A percentile compares a stretch with the other conserved stretches of the same genome.
These are phyloP conservation scores for Curvularia verruculosa DNA, from an alignment of 2,329 filamentous ascomycete species.

Conservation along the genomic window DNA sequence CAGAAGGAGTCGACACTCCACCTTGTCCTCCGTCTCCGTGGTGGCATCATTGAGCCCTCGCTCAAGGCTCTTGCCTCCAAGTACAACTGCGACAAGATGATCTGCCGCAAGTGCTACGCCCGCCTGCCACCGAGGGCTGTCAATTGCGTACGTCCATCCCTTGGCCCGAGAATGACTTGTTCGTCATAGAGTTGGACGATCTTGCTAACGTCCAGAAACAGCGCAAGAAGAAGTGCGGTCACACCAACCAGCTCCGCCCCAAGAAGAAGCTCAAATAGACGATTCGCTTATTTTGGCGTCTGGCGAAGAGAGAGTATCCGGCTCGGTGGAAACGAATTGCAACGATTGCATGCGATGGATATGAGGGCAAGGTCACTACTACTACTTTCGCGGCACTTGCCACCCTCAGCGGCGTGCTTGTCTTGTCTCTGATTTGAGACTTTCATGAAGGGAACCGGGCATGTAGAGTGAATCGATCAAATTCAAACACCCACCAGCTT, in stretches of 20 bases:
- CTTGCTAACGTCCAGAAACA: slow-evolving; percentile 29
- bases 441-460: slow-evolving; percentile 35
- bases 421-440: slow-evolving; percentile 34
- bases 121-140: slow-evolving; percentile 97
- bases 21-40: slow-evolving; percentile 97
- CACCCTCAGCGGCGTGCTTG: slow-evolving; percentile 33
- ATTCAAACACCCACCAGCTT: slow-evolving; percentile 26
- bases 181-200: background rate
- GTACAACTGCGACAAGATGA: slow-evolving; percentile 99
- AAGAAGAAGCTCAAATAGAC: slow-evolving; percentile 99
- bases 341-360: slow-evolving; percentile 42
- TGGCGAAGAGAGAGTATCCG: slow-evolving; percentile 36
- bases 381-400: slow-evolving; percentile 30
- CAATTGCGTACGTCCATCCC: slow-evolving; percentile 72
- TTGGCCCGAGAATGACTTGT: background rate
- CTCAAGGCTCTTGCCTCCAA: slow-evolving; percentile 98
- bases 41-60: slow-evolving; percentile 97
- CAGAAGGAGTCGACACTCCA: slow-evolving; percentile 99
- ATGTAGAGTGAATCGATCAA: slow-evolving; percentile 48
- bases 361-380: slow-evolving; percentile 35
- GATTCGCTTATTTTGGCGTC: slow-evolving; percentile 47
- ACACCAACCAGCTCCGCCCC: slow-evolving; percentile 99
- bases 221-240: slow-evolving; percentile 96
- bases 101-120: slow-evolving; percentile 99
- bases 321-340: slow-evolving; percentile 38